phyloP scores from a whole-genome alignment of 306 rosid species.

The Citrullus colocynthis region DNA sequence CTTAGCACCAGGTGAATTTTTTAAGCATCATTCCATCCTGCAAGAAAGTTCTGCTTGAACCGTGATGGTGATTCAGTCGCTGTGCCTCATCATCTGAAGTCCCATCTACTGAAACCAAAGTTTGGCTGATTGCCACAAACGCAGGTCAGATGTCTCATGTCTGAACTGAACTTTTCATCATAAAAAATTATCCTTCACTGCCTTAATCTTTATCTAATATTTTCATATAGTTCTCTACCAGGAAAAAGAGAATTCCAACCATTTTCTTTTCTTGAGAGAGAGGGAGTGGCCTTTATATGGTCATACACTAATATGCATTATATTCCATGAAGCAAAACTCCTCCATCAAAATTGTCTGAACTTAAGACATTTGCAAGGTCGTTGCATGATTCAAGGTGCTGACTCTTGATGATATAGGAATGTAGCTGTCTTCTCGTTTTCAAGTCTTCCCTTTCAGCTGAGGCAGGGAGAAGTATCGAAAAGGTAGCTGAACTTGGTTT shows the following conservation, averaged over 20 bases:
- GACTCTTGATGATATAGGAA: slow-evolving; percentile 22
- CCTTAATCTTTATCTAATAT: background rate
- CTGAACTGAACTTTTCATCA: background rate
- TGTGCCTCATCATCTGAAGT: background rate
- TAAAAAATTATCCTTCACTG: background rate
- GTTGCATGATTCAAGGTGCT: background rate
- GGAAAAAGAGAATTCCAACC: background rate
- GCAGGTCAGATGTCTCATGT: background rate
- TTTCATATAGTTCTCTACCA: background rate
- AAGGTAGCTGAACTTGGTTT: slow-evolving; percentile 23
- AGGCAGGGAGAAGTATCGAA: slow-evolving; percentile 22
- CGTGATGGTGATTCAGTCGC: background rate
- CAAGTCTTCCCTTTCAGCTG: slow-evolving; percentile 13
- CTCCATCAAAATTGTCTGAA: background rate
- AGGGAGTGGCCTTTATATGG: background rate
- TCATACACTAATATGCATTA: background rate
- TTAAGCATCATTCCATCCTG: background rate
- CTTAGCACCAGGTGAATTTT: background rate
- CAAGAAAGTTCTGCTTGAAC: background rate
- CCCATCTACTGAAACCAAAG: background rate
- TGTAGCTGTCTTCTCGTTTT: slow-evolving; percentile 24
- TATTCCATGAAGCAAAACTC: background rate
- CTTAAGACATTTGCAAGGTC: slow-evolving; percentile 11
- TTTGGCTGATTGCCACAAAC: background rate
- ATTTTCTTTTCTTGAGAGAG: background rate